Percentiles rank a stretch among this genome's conserved stretches.
Evolutionary conservation across 2,329 filamentous ascomycete species (phyloP).

Genomic region (Aureobasidium sp.): DNA sequence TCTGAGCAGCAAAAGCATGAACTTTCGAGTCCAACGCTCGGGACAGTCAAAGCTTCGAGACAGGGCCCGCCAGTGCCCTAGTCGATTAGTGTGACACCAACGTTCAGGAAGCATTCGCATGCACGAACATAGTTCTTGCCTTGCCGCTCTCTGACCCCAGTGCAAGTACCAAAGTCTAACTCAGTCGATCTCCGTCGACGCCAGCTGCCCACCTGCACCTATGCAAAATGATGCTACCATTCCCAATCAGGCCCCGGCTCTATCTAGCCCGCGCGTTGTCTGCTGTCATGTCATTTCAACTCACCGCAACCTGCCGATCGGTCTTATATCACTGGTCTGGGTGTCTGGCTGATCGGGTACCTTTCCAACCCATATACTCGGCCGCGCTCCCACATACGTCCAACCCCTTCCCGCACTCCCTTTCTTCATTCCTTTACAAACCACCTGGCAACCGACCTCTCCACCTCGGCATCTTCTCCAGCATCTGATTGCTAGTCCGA

Average conservation of each 20-base stretch:
- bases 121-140: conserved; percentile 13
- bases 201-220: conserved; percentile 6
- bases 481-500: neutral
- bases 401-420: conserved; percentile 3
- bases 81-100: conserved; percentile 13
- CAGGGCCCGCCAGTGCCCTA: conserved; percentile 8
- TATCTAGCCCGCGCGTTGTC: conserved; percentile 10
- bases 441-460: neutral
- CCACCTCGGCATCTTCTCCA: neutral
- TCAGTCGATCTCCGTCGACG: conserved; percentile 10
- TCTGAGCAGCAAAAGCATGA: neutral
- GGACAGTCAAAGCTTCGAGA: conserved; percentile 7
- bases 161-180: conserved; percentile 15
- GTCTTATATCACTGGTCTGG: conserved; percentile 16
- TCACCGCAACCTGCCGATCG: conserved; percentile 15
- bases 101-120: conserved; percentile 11
- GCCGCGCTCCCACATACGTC: neutral
- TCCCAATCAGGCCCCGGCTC: conserved; percentile 8
- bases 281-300: conserved; percentile 16
- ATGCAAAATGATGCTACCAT: conserved; percentile 11
- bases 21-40: neutral
- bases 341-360: conserved; percentile 9
- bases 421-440: conserved; percentile 2
- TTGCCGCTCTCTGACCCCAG: conserved; percentile 5
- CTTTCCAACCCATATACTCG: conserved; percentile 10